phyloP scores from a whole-genome alignment of 768 basidiomycete species.

The Tricholoma flavovirens region DNA sequence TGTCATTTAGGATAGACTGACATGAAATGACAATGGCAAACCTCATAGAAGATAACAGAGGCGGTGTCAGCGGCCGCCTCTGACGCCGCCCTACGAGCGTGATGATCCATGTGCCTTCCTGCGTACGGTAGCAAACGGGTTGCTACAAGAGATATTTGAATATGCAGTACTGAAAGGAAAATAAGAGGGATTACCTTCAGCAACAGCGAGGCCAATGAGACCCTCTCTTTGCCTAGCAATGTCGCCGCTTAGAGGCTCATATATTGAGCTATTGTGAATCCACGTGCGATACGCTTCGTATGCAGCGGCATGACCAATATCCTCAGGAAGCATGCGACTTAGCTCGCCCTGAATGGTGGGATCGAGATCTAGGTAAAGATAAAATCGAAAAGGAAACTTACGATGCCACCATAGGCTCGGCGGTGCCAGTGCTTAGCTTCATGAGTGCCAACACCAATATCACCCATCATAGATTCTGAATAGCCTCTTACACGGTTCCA shows the following conservation, averaged over 20 bases:
- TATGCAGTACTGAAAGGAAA: slow-evolving; percentile 1
- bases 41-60: slow-evolving; percentile 51
- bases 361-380: background rate
- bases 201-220: slow-evolving; percentile 61
- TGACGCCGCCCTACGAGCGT: slow-evolving; percentile 44
- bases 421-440: slow-evolving; percentile 65
- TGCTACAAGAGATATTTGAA: slow-evolving; percentile 31
- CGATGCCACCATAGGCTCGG: slow-evolving; percentile 58
- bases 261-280: slow-evolving; percentile 51
- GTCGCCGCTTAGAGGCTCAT: slow-evolving; percentile 52
- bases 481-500: slow-evolving; percentile 43
- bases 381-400: slow-evolving; percentile 21
- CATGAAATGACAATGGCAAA: slow-evolving; percentile 17
- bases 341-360: slow-evolving; percentile 41
- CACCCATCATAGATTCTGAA: slow-evolving; percentile 21
- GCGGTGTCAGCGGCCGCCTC: slow-evolving; percentile 69
- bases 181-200: slow-evolving; percentile 47
- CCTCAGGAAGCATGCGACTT: slow-evolving; percentile 43
- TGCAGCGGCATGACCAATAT: slow-evolving; percentile 72
- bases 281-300: slow-evolving; percentile 71
- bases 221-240: slow-evolving; percentile 59
- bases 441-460: slow-evolving; percentile 45
- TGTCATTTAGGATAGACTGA: slow-evolving; percentile 3
- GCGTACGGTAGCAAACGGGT: slow-evolving; percentile 51
- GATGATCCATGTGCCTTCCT: slow-evolving; percentile 36